Evolutionary conservation across 129 eudicot species (phyloP).

Genomic region (Flaveria brownii): DNA sequence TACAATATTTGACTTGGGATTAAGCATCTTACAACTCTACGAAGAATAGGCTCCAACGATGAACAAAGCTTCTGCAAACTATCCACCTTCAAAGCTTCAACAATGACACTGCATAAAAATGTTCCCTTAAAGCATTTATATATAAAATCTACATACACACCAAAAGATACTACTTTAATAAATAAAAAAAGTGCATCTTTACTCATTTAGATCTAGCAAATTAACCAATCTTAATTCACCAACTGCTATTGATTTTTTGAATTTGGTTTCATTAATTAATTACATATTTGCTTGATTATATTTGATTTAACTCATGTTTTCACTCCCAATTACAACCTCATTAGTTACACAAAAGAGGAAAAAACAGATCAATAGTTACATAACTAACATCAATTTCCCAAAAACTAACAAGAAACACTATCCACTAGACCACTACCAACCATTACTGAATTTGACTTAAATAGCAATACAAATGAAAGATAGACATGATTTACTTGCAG

Average conservation of each 20-base stretch:
- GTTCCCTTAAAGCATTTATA: neutral
- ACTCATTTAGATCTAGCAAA: constrained; percentile 7
- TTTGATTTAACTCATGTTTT: constrained; percentile 2
- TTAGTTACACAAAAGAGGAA: neutral
- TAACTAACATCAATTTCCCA: constrained; percentile 22
- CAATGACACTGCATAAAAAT: constrained; percentile 83
- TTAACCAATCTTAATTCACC: constrained; percentile 18
- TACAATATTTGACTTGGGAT: constrained; percentile 24
- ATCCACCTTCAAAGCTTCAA: constrained; percentile 97
- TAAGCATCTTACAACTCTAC: constrained; percentile 91
- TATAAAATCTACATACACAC: neutral
- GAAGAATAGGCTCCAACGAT: constrained; percentile 96
- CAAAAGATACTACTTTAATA: constrained; percentile 10
- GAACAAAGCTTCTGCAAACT: constrained; percentile 98
- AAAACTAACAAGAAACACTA: constrained; percentile 29
- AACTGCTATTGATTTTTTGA: neutral
- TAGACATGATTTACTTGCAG: constrained; percentile 4
- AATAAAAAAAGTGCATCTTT: constrained; percentile 15
- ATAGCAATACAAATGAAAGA: neutral
- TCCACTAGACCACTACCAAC: constrained; percentile 19
- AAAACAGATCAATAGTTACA: constrained; percentile 18
- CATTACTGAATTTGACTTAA: constrained; percentile 21
- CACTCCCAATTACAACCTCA: neutral
- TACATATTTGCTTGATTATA: neutral
- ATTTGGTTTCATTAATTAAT: neutral